These are phyloP conservation scores for Thelonectria olida DNA, from an alignment of 2,329 filamentous ascomycete species.

Conservation along the genomic window DNA sequence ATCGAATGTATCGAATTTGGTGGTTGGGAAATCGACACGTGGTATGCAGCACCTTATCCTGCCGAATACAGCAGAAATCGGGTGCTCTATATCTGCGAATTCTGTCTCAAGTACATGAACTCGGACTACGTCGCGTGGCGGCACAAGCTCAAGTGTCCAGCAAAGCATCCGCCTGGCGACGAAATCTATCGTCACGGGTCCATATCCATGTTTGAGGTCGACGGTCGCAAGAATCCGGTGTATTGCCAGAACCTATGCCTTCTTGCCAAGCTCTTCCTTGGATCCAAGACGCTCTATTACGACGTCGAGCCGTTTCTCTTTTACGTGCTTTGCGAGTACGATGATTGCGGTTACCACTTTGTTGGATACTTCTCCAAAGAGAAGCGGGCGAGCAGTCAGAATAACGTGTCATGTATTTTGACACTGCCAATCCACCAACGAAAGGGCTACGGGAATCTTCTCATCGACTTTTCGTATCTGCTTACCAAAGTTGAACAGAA, in stretches of 20 bases:
- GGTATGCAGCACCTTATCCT: conserved; percentile 97
- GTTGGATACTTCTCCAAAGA: conserved; percentile 99
- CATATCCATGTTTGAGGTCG: conserved; percentile 96
- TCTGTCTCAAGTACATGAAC: conserved; percentile 99
- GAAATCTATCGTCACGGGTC: conserved; percentile 95
- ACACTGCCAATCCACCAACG: conserved; percentile 96
- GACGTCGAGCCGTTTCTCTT: conserved; percentile 97
- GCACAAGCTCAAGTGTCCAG: conserved; percentile 95
- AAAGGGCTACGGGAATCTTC: conserved; percentile 93
- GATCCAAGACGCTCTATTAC: conserved; percentile 97
- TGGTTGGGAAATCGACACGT: conserved; percentile 97
- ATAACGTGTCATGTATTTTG: conserved; percentile 97
- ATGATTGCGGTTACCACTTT: conserved; percentile 92
- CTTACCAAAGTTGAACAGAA: conserved; percentile 92
- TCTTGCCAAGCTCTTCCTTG: conserved; percentile 95
- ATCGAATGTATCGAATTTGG: conserved; percentile 99
- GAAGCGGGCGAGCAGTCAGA: conserved; percentile 91
- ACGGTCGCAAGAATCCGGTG: conserved; percentile 95
- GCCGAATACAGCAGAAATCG: conserved; percentile 98
- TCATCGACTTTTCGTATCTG: conserved; percentile 98
- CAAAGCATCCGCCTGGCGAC: conserved; percentile 95
- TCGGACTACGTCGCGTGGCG: conserved; percentile 98
- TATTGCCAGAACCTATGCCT: conserved; percentile 98
- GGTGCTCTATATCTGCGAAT: conserved; percentile 98
- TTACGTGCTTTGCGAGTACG: conserved; percentile 95